Base-by-base conservation (phyloP, 2,329 filamentous ascomycete genomes). In the Pseudogymnoascus sp. region DNA sequence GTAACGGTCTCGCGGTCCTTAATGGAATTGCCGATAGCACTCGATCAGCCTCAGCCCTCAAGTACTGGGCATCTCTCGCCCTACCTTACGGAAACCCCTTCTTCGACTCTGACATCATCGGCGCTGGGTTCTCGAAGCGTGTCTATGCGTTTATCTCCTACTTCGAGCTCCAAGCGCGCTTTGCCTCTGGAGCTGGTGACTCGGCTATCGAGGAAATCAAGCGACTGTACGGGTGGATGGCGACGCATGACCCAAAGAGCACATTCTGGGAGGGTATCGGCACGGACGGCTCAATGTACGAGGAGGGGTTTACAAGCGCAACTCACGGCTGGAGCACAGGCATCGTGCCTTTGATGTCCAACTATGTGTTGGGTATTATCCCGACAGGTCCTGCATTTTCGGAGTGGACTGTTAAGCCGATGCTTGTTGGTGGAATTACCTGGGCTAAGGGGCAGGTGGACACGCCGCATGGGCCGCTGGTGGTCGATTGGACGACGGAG, bases 261-360 rank as follows among this genome's bases (percentile, higher is more conserved):
- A 81, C 79, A 3, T 74, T 76, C 63, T 82, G 79, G 79, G 79
- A 81, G 65, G 79, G 78, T 0, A 77, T 81, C 58, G 79, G 77
- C 1, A 64, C 68, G 0, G 67, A 69, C 18, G 79, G 79, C 0
- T 58, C 58, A 2, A 70, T 75, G 28, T 81, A 81, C 62, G 74
- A 80, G 65, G 74, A 67, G 1, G 74, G 67, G 0, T 80, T 75
- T 62, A 81, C 78, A 14, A 78, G 76, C 16, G 74, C 78, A 69
- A 74, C 79, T 0, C 79, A 81, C 60, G 79, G 77, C 0, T 82
- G 79, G 79, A 74, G 74, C 2, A 80, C 79, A 1, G 79, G 79
- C 5, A 71, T 81, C 14, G 76, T 79, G 43, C 77, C 79, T 1
- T 67, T 78, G 6, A 64, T 80, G 63, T 77, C 70, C 5, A 76